phyloP scores from a whole-genome alignment of 768 basidiomycete species.

The Mycena rosella region DNA sequence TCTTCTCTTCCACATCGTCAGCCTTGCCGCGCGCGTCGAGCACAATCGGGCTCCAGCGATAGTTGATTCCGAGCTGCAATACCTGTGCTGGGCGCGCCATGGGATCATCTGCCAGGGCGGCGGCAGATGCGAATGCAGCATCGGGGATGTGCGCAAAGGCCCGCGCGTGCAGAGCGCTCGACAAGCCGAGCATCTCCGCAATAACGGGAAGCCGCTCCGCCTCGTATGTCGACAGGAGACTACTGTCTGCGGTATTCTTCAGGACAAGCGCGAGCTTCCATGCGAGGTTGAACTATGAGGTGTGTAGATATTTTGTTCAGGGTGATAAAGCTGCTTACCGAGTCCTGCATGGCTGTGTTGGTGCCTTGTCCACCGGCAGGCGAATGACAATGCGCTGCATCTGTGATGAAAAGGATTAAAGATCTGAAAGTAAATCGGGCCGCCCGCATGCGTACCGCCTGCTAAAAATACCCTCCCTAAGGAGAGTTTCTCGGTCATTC shows the following conservation, averaged over 20 bases:
- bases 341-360: background rate
- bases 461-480: background rate
- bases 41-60: background rate
- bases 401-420: background rate
- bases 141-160: background rate
- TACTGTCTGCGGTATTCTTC: background rate
- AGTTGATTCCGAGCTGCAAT: background rate
- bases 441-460: background rate
- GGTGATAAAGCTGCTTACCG: background rate
- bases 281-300: background rate
- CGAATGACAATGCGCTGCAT: background rate
- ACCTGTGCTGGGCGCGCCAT: background rate
- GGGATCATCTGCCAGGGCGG: background rate
- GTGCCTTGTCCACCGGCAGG: constrained; percentile 3
- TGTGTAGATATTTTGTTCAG: background rate
- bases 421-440: background rate
- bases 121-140: background rate
- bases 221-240: background rate
- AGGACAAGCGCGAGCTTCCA: background rate
- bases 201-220: background rate
- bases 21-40: background rate
- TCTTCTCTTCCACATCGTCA: background rate
- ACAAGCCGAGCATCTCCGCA: background rate
- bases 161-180: background rate
- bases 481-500: background rate